Base-by-base conservation (phyloP, 1,284 basidiomycete genomes). In the Macrocystidia cucumis region DNA sequence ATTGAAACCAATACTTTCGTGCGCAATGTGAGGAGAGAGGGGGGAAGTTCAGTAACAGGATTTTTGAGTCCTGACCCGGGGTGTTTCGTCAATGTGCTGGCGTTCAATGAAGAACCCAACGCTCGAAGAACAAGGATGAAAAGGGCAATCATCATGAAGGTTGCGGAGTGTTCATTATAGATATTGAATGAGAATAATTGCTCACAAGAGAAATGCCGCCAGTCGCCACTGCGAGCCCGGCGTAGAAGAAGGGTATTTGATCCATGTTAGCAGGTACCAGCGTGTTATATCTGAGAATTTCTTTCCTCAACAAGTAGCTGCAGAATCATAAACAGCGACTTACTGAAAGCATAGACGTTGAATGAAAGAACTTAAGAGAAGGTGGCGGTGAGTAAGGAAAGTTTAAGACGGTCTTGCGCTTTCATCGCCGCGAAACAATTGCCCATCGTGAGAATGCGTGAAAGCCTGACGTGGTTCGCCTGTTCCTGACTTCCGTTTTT, bases 91-190 rank as follows among this genome's bases (percentile, higher is more conserved):
- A 45, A 70, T 57, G 67, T 62, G 61, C 55, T 63, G 65, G 72
- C 82, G 80, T 71, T 50, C 57, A 54, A 43, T 48, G 53, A 54
- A 57, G 42, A 54, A 66, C 83, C 78, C 76, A 60, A 50, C 54
- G 63, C 77, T 88, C 83, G 65, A 81, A 86, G 83, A 87, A 88
- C 83, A 88, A 88, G 84, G 83, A 88, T 88, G 84, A 84, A 72
- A n/a, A 57, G 63, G 65, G 68, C 55, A 56, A 48, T 84, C 83
- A 85, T 86, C 83, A 60, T 56, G 23, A 12, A 41, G 32, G 31
- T 23, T 21, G 18, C 12, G 32, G 20, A 29, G 26, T 38, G 39
- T 9, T 28, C 2, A 39, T 24, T 25, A 25, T 11, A 20, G n/a
- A n/a, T n/a, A n/a, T n/a, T n/a, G n/a, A n/a, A 14, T 25, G 20